Percentiles rank a stretch among this genome's conserved stretches.
phyloP scores from a whole-genome alignment of 345 rosid species.

The Acer negundo region DNA sequence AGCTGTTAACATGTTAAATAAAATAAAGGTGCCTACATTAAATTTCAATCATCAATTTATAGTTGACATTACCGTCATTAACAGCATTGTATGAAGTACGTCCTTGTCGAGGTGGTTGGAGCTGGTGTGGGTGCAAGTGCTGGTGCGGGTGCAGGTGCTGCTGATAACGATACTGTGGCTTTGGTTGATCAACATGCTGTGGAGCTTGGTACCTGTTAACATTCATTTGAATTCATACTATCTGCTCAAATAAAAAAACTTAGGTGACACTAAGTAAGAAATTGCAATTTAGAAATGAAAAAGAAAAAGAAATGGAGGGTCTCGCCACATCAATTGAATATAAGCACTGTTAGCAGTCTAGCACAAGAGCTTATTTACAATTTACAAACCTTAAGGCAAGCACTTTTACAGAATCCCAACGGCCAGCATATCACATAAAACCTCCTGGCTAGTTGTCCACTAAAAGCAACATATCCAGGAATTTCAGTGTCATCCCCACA shows the following conservation, averaged over 20 bases:
- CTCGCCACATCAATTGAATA: neutral
- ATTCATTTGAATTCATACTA: slow-evolving; percentile 12
- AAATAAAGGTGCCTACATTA: slow-evolving; percentile 4
- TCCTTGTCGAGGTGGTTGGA: slow-evolving; percentile 53
- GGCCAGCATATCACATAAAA: neutral
- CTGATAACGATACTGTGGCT: slow-evolving; percentile 54
- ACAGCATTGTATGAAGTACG: slow-evolving; percentile 48
- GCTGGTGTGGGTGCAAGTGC: slow-evolving; percentile 37
- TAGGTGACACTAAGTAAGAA: neutral
- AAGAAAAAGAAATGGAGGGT: neutral
- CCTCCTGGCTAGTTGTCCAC: neutral
- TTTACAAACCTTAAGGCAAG: neutral
- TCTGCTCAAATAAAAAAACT: neutral
- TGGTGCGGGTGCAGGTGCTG: slow-evolving; percentile 33
- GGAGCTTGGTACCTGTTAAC: slow-evolving; percentile 86
- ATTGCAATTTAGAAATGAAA: neutral
- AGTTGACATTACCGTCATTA: slow-evolving; percentile 62
- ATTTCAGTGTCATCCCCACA: neutral
- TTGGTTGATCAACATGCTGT: slow-evolving; percentile 46
- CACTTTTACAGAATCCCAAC: neutral
- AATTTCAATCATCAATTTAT: slow-evolving; percentile 8
- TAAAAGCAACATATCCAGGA: neutral
- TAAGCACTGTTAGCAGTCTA: neutral
- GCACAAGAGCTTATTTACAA: neutral
- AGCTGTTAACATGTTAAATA: slow-evolving; percentile 6